Base-by-base conservation (phyloP, 805 yeast species). In the Yamadazyma kitorensis region DNA sequence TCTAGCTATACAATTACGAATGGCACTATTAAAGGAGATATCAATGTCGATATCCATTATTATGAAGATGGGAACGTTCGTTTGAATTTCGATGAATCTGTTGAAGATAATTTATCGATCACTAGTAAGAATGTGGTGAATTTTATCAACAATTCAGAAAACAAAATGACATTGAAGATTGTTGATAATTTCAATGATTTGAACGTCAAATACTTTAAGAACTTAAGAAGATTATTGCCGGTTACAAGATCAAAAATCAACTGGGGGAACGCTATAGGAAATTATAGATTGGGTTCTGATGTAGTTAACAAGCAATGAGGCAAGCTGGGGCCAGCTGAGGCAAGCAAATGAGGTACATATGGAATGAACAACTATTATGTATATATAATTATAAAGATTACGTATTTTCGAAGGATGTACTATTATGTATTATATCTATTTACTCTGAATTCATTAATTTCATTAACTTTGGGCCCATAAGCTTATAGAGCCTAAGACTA, bases 61-160 rank as follows among this genome's bases (percentile, higher is more conserved):
- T 93, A 76, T 55, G 98, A 91, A 61, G 98, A 91, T 48, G 98
- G 98, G 19, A 91, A 91, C 52, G 98, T 91, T 13, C 73, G 91
- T 33, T 74, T 93, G 50, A 78, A 75, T 41, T 64, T 55, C 26
- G 56, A 58, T 7, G 68, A 67, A 17, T 47, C 50, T 4, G 45
- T 73, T 1, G 61, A 57, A 15, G 34, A 50, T 3, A 25, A 37
- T 5, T 31, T 43, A 3, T 55, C 54, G 3, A 50, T 60, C 3
- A 41, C 39, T 26, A 59, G 62, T 3, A 45, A 52, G 5, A 45
- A 43, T 4, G 57, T 67, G 31, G 59, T 78, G 23, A 60, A 71
- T 37, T 54, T 64, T 24, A 82, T 87, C 43, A 63, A 68, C 34
- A 55, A 55, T 18, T 51, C 73, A 9, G 97, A 89, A 59, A 70